Percentiles rank a stretch among this genome's conserved stretches.
Conservation (phyloP, 2,329 filamentous ascomycete species). For the Diaporthe ilicicola region DNA sequence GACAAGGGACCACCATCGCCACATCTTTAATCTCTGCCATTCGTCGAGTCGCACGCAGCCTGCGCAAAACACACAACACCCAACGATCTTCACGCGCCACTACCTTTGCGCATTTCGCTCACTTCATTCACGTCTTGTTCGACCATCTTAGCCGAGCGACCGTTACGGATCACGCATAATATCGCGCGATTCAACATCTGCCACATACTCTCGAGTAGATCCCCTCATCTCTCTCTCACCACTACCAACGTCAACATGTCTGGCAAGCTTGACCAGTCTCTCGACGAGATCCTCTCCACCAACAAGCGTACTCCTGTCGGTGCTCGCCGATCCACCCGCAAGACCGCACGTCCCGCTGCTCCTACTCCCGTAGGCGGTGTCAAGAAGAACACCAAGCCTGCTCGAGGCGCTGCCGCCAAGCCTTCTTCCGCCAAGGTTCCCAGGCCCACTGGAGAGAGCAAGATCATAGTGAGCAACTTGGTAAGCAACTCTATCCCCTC, state of each 20-base stretch:
- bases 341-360: slow-evolving; percentile 58
- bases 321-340: slow-evolving; percentile 60
- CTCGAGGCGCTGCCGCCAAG: slow-evolving; percentile 67
- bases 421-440: slow-evolving; percentile 71
- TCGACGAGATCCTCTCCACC: slow-evolving; percentile 94
- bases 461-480: slow-evolving; percentile 98
- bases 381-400: slow-evolving; percentile 75
- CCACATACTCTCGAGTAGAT: slow-evolving; percentile 24
- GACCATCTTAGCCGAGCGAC: slow-evolving; percentile 2
- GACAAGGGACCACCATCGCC: neutral
- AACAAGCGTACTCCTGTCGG: slow-evolving; percentile 65
- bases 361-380: slow-evolving; percentile 84
- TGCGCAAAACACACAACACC: slow-evolving; percentile 6
- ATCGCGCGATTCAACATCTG: neutral
- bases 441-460: slow-evolving; percentile 77
- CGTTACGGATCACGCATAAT: slow-evolving; percentile 5
- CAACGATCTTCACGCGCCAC: neutral
- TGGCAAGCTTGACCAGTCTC: slow-evolving; percentile 94
- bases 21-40: neutral
- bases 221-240: slow-evolving; percentile 31
- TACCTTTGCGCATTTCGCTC: neutral
- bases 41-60: slow-evolving; percentile 6
- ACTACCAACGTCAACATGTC: slow-evolving; percentile 67
- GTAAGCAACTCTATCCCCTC: slow-evolving; percentile 63
- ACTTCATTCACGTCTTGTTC: neutral